Evolutionary conservation across 164 flowering plant genomes (phyloP).

Genomic region (Buxus sempervirens): DNA sequence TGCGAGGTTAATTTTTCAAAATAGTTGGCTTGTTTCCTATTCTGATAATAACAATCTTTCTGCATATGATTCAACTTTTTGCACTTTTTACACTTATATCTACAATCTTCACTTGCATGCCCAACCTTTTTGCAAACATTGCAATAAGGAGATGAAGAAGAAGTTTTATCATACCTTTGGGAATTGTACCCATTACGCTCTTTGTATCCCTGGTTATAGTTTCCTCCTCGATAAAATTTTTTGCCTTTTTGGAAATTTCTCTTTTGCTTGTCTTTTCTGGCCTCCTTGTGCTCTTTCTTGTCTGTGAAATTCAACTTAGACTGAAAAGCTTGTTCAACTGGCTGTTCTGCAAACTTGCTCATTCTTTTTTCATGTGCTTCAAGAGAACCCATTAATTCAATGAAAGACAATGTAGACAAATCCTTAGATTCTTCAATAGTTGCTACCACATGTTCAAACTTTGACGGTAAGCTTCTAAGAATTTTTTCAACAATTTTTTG

Average conservation of each 20-base stretch:
- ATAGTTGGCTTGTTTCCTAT: constrained; percentile 7
- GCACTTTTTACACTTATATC: constrained; percentile 3
- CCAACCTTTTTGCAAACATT: constrained; percentile 9
- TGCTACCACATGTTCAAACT: constrained; percentile 11
- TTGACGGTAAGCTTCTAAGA: constrained; percentile 10
- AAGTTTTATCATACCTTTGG: not conserved
- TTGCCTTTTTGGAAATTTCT: no score
- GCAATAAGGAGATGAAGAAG: not conserved
- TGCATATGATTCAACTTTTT: not conserved
- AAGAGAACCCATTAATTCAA: constrained; percentile 11
- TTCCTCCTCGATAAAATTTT: not conserved
- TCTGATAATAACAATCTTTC: constrained; percentile 8
- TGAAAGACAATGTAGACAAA: not conserved
- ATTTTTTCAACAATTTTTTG: constrained; percentile 12
- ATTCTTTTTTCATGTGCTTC: constrained; percentile 12
- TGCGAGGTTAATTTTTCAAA: not conserved
- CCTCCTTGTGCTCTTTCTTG: not conserved
- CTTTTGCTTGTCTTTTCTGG: not conserved
- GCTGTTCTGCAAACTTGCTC: not conserved
- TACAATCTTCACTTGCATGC: constrained; percentile 10
- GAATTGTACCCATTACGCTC: not conserved
- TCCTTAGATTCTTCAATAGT: constrained; percentile 19
- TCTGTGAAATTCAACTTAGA: not conserved
- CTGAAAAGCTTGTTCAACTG: no score
- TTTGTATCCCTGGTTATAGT: not conserved